These are phyloP conservation scores for Coix lacrymajobi DNA, from an alignment of 176 grass and related monocot species.

Conservation along the genomic window DNA sequence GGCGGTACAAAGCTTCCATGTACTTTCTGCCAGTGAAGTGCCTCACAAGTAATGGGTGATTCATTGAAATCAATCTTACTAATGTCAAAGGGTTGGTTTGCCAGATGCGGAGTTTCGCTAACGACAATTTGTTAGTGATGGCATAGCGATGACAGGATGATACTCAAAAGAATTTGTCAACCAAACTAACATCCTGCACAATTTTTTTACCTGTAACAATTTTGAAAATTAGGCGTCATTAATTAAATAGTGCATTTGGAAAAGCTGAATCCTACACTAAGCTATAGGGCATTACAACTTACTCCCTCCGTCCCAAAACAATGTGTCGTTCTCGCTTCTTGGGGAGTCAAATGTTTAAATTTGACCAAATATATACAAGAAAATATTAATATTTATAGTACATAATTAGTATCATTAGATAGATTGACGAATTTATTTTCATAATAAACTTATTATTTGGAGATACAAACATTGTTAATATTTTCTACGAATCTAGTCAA, in stretches of 20 bases:
- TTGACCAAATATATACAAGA: too few species aligned
- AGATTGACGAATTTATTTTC: too few species aligned
- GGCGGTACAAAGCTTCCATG: slow-evolving; percentile 18
- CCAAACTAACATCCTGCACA: neutral
- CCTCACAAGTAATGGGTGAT: slow-evolving; percentile 42
- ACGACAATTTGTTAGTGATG: slow-evolving; percentile 34
- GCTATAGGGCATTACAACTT: neutral
- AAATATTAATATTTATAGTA: too few species aligned
- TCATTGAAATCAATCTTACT: slow-evolving; percentile 26
- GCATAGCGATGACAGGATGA: slow-evolving; percentile 2
- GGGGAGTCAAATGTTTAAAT: too few species aligned
- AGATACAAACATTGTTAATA: too few species aligned
- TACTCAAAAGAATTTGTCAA: slow-evolving; percentile 10
- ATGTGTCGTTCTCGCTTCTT: too few species aligned
- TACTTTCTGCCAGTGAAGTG: slow-evolving; percentile 46
- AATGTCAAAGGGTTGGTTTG: slow-evolving; percentile 56
- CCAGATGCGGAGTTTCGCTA: slow-evolving; percentile 31
- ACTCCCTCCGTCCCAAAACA: too few species aligned
- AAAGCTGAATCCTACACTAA: slow-evolving; percentile 16
- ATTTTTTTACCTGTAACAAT: neutral
- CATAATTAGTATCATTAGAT: too few species aligned
- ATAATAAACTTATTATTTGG: too few species aligned
- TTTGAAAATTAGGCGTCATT: neutral
- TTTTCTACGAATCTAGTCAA: too few species aligned
- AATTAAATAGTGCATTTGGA: neutral